Percentiles rank a stretch among this genome's conserved stretches.
Conservation (phyloP, 2,329 filamentous ascomycete genomes). For the Xylariaceae sp. region DNA sequence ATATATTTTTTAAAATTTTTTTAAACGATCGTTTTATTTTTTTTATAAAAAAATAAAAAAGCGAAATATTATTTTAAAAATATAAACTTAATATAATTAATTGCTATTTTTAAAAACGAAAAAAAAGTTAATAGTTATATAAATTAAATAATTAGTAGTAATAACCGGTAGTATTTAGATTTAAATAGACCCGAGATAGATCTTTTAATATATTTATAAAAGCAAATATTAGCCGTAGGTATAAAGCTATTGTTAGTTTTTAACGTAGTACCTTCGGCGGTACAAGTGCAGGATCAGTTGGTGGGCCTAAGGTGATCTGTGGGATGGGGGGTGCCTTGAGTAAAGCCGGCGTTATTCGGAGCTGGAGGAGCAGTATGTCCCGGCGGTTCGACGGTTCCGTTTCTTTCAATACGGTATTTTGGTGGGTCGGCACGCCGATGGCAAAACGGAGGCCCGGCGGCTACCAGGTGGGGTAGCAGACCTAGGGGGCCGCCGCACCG, state of each 20-base stretch:
- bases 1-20: background rate
- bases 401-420: background rate
- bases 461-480: background rate
- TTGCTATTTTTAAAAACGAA: background rate
- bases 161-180: background rate
- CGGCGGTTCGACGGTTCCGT: background rate
- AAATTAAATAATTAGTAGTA: background rate
- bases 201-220: background rate
- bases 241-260: background rate
- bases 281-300: background rate
- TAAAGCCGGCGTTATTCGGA: background rate
- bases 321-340: background rate
- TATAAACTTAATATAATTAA: background rate
- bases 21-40: background rate
- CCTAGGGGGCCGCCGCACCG: background rate
- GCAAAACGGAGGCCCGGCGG: conserved; percentile 1
- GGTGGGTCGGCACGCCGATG: background rate
- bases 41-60: background rate
- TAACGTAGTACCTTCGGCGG: background rate
- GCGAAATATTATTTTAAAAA: background rate
- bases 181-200: background rate
- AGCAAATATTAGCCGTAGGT: background rate
- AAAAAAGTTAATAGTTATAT: background rate
- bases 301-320: background rate
- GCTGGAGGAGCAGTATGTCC: background rate